These are phyloP conservation scores for Toxicodendron radicans DNA, from an alignment of 345 rosid species.

Conservation along the genomic window DNA sequence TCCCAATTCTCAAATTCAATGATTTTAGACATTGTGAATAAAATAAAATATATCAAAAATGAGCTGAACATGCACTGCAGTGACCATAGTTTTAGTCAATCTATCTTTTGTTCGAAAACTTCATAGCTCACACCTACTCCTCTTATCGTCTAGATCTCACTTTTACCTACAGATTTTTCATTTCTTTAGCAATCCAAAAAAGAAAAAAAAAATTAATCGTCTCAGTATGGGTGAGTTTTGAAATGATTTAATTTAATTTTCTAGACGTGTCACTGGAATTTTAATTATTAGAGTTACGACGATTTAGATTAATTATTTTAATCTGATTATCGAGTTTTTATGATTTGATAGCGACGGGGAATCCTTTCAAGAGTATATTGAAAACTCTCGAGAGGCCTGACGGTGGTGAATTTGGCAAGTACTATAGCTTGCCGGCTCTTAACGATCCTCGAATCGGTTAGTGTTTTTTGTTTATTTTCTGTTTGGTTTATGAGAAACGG, in stretches of 20 bases:
- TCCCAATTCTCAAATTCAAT: too few species aligned
- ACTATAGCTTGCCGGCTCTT: slow-evolving; percentile 68
- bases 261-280: neutral
- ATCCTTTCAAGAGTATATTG: slow-evolving; percentile 57
- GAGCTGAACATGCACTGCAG: neutral
- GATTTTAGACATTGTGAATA: too few species aligned
- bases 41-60: too few species aligned
- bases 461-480: slow-evolving; percentile 23
- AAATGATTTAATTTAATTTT: neutral
- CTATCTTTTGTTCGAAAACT: neutral
- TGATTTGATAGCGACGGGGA: slow-evolving; percentile 46
- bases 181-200: neutral
- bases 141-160: neutral
- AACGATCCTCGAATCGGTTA: slow-evolving; percentile 69
- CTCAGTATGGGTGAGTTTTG: slow-evolving; percentile 12
- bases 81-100: neutral
- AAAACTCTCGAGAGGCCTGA: slow-evolving; percentile 67
- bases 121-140: neutral
- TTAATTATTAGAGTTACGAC: neutral
- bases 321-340: slow-evolving; percentile 15
- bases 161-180: neutral
- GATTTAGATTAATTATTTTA: neutral
- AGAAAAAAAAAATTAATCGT: neutral
- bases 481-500: slow-evolving; percentile 14
- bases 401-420: slow-evolving; percentile 62